These are phyloP conservation scores for Pseudonitzschia multistriata DNA, from an alignment of 108 stramenopile genomes.

Conservation along the genomic window DNA sequence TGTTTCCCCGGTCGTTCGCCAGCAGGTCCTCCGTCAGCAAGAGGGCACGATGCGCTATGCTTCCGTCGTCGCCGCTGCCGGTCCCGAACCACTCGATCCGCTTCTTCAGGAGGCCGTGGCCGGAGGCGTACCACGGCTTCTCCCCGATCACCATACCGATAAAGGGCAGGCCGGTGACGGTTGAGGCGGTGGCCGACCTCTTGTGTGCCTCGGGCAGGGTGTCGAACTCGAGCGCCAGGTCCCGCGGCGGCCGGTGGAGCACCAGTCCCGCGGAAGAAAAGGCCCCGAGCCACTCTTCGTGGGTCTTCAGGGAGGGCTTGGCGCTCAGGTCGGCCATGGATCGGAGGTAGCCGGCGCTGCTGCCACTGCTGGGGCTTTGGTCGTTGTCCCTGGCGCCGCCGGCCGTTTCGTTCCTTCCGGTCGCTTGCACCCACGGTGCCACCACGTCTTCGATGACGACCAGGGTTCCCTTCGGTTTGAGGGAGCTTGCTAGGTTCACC, in stretches of 20 bases:
- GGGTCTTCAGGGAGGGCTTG: conserved; percentile 21
- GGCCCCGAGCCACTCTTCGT: conserved; percentile 16
- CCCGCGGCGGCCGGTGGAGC: conserved; percentile 2
- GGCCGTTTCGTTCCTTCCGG: not conserved
- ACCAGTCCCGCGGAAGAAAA: not conserved
- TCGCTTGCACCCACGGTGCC: conserved; percentile 16
- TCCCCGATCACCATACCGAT: not conserved
- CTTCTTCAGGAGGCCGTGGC: not conserved
- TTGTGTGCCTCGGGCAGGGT: too few relatives aligned
- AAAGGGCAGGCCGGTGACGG: conserved; percentile 7
- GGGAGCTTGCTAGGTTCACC: conserved; percentile 17
- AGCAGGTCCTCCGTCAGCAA: conserved; percentile 7
- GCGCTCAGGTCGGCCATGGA: not conserved
- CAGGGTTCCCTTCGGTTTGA: conserved; percentile 30
- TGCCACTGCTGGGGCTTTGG: not conserved
- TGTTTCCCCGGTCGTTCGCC: not conserved
- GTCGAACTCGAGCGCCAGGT: conserved; percentile 27
- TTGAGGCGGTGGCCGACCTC: not conserved
- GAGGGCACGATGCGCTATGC: conserved; percentile 1
- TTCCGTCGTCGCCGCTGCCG: not conserved
- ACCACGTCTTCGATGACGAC: conserved; percentile 39
- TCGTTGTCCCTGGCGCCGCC: not conserved
- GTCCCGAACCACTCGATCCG: not conserved
- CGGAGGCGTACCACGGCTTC: not conserved
- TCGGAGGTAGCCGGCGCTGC: not conserved